These are phyloP conservation scores for Asterophora lycoperdoides DNA, from an alignment of 768 basidiomycete genomes.

Conservation along the genomic window DNA sequence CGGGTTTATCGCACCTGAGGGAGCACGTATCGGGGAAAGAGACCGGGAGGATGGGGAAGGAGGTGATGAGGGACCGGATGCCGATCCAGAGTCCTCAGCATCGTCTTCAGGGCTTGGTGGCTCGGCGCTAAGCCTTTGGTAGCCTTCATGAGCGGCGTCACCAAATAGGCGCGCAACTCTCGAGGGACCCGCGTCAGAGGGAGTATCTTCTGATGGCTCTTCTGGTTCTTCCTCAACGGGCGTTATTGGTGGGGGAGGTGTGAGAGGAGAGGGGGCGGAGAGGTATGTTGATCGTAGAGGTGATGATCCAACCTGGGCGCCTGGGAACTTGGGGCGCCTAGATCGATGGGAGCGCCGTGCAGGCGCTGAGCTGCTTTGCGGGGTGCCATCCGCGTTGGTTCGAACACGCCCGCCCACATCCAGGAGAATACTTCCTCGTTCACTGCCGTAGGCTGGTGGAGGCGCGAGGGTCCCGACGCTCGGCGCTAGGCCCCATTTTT, in stretches of 20 bases:
- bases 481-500: constrained; percentile 98
- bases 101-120: constrained; percentile 19
- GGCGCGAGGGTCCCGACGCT: constrained; percentile 96
- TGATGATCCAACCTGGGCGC: constrained; percentile 42
- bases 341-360: constrained; percentile 60
- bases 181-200: constrained; percentile 45
- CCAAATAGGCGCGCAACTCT: constrained; percentile 25
- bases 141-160: constrained; percentile 16
- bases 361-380: constrained; percentile 43
- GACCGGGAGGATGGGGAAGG: constrained; percentile 47
- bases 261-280: constrained; percentile 35
- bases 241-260: constrained; percentile 68
- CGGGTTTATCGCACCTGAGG: constrained; percentile 79
- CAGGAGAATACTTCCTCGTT: constrained; percentile 91
- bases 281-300: constrained; percentile 56
- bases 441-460: constrained; percentile 96
- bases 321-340: constrained; percentile 43
- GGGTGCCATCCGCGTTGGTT: constrained; percentile 33
- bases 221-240: constrained; percentile 60
- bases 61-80: constrained; percentile 31
- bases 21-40: constrained; percentile 49
- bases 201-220: constrained; percentile 23
- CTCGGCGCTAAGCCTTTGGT: constrained; percentile 28
- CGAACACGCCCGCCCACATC: constrained; percentile 74
- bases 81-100: constrained; percentile 21